Evolutionary conservation across 2,329 filamentous ascomycete genomes (phyloP).

Genomic region (Epichloe aotearoae): DNA sequence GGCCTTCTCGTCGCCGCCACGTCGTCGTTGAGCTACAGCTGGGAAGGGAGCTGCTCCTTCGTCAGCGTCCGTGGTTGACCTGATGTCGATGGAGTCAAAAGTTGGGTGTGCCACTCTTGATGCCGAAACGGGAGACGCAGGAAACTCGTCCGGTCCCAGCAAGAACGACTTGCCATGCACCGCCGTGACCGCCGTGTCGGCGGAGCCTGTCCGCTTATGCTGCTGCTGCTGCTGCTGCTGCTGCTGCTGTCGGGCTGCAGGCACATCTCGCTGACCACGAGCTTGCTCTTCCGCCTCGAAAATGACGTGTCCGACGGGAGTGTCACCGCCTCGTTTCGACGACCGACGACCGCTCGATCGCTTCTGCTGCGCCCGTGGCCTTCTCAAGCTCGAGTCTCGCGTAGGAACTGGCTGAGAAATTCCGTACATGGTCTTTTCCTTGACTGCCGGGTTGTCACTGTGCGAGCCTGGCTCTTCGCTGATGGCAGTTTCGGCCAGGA

Average conservation of each 20-base stretch:
- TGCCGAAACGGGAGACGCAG: conserved; percentile 9
- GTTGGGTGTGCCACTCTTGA: conserved; percentile 9
- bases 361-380: conserved; percentile 37
- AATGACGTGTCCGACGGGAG: conserved; percentile 24
- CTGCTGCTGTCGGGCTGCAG: neutral
- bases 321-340: conserved; percentile 34
- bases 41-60: conserved; percentile 62
- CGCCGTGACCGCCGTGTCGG: conserved; percentile 5
- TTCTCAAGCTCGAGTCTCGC: conserved; percentile 55
- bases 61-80: conserved; percentile 29
- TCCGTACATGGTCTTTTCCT: conserved; percentile 8
- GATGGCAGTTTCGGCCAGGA: conserved; percentile 40
- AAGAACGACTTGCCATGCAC: conserved; percentile 10
- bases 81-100: conserved; percentile 14
- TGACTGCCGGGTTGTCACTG: conserved; percentile 13
- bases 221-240: neutral
- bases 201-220: conserved; percentile 2
- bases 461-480: conserved; percentile 35
- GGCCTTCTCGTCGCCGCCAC: conserved; percentile 33
- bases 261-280: neutral
- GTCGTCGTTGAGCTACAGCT: conserved; percentile 47
- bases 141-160: conserved; percentile 12
- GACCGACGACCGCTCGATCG: conserved; percentile 38
- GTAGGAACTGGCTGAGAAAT: conserved; percentile 46
- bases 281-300: conserved; percentile 27